Conservation (phyloP, 352 stramenopile genomes). For the Globisporangium sylvaticum region DNA sequence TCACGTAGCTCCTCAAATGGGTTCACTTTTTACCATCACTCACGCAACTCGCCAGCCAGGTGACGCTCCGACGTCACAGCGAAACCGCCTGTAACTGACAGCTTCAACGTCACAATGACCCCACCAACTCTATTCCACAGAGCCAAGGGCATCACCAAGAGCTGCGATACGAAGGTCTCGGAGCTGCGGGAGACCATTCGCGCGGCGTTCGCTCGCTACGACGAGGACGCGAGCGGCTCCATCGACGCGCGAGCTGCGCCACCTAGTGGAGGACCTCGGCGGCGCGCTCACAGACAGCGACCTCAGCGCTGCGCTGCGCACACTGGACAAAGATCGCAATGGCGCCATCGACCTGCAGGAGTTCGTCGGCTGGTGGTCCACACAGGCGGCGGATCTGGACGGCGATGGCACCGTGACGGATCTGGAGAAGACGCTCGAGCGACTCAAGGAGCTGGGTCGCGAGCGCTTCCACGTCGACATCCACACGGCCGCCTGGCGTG, state of each 20-base stretch:
- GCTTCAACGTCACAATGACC: background rate
- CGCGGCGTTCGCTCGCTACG: conserved; percentile 57
- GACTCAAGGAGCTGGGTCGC: conserved; percentile 48
- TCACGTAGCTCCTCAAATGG: conserved; percentile 1
- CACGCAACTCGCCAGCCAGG: background rate
- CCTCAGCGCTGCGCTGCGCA: conserved; percentile 26
- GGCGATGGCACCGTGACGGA: conserved; percentile 36
- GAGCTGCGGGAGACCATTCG: conserved; percentile 52
- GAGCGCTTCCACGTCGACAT: conserved; percentile 66
- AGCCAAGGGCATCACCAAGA: background rate
- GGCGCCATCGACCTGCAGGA: conserved; percentile 53
- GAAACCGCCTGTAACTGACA: conserved; percentile 3
- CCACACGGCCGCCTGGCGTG: conserved; percentile 55
- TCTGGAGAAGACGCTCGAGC: conserved; percentile 44
- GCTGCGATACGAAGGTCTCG: conserved; percentile 11
- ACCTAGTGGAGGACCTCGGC: conserved; percentile 52
- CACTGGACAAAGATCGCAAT: conserved; percentile 51
- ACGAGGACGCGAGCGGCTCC: conserved; percentile 46
- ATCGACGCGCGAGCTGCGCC: conserved; percentile 52
- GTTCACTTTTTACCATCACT: background rate
- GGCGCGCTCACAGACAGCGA: conserved; percentile 48
- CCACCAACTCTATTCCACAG: background rate
- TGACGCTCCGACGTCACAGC: background rate
- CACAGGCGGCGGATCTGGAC: conserved; percentile 30
- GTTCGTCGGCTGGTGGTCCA: conserved; percentile 56